Conservation (phyloP, 768 basidiomycete genomes). For the Mrakia blollopis region DNA sequence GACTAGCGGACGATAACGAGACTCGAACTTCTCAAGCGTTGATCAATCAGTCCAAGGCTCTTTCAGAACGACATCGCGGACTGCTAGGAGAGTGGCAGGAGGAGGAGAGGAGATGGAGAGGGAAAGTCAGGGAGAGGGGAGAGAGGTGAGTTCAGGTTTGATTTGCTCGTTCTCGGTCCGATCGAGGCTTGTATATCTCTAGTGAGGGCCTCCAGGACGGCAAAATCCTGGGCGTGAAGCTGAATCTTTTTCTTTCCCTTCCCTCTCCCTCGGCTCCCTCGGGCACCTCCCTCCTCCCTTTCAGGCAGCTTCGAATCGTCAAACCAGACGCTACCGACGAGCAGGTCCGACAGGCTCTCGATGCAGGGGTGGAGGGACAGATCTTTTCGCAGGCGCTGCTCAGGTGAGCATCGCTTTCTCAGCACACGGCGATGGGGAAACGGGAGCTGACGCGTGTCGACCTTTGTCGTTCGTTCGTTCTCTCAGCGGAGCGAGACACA, state of each 20-base stretch:
- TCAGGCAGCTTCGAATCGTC: conserved; percentile 17
- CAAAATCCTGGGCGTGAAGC: not conserved
- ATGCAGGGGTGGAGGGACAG: not conserved
- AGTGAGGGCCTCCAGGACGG: not conserved
- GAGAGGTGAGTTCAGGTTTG: not conserved
- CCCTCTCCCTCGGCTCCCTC: not conserved
- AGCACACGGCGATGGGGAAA: not conserved
- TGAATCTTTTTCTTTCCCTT: not conserved
- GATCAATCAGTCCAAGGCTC: conserved; percentile 11
- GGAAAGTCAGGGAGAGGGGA: conserved; percentile 6
- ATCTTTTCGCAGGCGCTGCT: conserved; percentile 17
- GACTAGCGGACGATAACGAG: conserved; percentile 2
- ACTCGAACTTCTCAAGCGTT: conserved; percentile 5
- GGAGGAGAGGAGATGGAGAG: conserved; percentile 9
- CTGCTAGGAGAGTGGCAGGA: conserved; percentile 17
- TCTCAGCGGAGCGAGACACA: not conserved
- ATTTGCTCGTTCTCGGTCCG: not conserved
- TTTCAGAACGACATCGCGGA: not conserved
- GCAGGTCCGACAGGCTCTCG: not conserved
- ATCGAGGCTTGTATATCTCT: not conserved
- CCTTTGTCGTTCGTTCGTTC: not conserved
- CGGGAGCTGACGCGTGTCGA: not conserved
- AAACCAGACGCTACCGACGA: conserved; percentile 2
- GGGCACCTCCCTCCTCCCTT: too few species aligned
- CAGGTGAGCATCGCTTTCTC: not conserved